phyloP scores from a whole-genome alignment of 164 flowering plant genomes.

The Umbellularia californica region DNA sequence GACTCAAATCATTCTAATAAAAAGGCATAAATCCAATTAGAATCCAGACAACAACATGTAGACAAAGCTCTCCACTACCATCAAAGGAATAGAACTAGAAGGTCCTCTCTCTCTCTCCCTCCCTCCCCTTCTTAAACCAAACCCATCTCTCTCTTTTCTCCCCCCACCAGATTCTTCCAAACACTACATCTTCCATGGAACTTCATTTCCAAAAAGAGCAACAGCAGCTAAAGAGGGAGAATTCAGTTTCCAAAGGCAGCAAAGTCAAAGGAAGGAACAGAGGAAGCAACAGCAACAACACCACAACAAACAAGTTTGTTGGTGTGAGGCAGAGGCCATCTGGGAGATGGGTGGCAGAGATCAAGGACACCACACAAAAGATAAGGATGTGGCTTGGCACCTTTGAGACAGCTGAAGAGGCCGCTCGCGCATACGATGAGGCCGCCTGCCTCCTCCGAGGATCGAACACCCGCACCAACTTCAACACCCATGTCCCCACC shows the following conservation, averaged over 20 bases:
- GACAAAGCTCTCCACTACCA: constrained; percentile 27
- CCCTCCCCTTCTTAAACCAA: neutral
- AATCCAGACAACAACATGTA: constrained; percentile 20
- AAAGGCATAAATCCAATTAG: constrained; percentile 16
- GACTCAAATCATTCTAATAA: constrained; percentile 29
- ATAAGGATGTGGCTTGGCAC: constrained; percentile 93
- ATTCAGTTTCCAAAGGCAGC: constrained; percentile 22
- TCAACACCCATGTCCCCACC: constrained; percentile 47
- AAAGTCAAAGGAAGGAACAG: constrained; percentile 45
- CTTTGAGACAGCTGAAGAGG: constrained; percentile 79
- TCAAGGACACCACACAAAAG: constrained; percentile 81
- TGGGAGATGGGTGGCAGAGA: constrained; percentile 90
- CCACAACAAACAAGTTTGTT: constrained; percentile 41
- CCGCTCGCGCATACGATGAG: constrained; percentile 81
- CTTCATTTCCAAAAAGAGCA: constrained; percentile 32
- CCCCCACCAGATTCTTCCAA: neutral
- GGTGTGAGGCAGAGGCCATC: constrained; percentile 86
- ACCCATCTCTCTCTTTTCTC: constrained; percentile 11
- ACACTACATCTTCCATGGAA: constrained; percentile 34
- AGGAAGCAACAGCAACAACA: constrained; percentile 15
- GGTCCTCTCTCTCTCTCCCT: neutral
- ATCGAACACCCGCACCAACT: constrained; percentile 72
- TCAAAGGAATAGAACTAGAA: neutral
- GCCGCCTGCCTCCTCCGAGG: constrained; percentile 90
- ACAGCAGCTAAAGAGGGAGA: constrained; percentile 8